phyloP scores from a whole-genome alignment of 2,329 filamentous ascomycete genomes.

The Aspergillus nomiae region DNA sequence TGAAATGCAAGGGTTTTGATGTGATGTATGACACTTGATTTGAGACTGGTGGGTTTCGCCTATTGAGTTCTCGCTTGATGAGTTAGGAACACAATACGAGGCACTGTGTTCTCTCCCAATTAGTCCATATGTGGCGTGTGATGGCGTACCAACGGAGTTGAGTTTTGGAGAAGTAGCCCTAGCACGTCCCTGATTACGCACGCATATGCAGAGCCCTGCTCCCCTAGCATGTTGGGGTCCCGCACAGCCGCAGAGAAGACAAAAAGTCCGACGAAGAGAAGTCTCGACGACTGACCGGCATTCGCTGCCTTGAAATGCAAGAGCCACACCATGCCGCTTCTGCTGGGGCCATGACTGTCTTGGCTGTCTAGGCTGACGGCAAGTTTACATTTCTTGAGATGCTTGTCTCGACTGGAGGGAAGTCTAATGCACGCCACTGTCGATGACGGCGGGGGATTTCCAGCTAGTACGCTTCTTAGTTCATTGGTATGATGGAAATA shows the following conservation, averaged over 20 bases:
- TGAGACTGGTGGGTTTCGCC: neutral
- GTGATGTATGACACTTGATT: neutral
- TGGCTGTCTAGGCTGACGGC: neutral
- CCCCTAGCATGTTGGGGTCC: neutral
- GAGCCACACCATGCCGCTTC: neutral
- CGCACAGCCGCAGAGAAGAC: neutral
- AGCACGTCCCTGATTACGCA: slow-evolving; percentile 1
- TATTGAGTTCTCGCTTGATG: neutral
- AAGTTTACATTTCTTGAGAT: neutral
- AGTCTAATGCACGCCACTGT: slow-evolving; percentile 3
- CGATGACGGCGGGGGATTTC: neutral
- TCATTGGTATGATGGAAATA: neutral
- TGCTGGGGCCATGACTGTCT: neutral
- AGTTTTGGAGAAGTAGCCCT: neutral
- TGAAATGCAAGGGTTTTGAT: neutral
- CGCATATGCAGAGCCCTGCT: neutral
- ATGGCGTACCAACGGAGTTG: neutral
- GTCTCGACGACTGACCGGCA: neutral
- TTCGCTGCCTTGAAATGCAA: neutral
- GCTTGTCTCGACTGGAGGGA: neutral
- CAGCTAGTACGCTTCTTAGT: neutral
- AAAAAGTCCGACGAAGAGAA: neutral
- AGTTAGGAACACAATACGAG: neutral
- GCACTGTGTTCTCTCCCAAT: neutral
- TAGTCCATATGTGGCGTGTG: neutral